Percentiles rank a stretch among this genome's conserved stretches.
These are phyloP conservation scores for Coniochaeta pulveracea DNA, from an alignment of 2,329 filamentous ascomycete genomes.

Conservation along the genomic window DNA sequence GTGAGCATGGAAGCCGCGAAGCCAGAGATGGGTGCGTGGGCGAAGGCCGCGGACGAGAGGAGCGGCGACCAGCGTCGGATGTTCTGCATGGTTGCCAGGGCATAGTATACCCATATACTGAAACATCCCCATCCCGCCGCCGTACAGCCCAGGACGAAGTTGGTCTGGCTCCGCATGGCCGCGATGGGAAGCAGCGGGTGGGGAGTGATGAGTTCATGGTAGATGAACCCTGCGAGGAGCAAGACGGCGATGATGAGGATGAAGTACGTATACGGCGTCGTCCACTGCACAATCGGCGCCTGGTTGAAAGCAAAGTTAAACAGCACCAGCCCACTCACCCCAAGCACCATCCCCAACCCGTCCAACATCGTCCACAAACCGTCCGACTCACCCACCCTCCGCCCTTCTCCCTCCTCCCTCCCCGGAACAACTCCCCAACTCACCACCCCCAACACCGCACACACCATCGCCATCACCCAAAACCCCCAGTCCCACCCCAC, in stretches of 20 bases:
- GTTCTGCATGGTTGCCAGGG: constrained; percentile 24
- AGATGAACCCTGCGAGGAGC: constrained; percentile 36
- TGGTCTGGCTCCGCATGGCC: constrained; percentile 29
- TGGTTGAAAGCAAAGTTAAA: constrained; percentile 51
- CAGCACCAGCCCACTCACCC: constrained; percentile 37
- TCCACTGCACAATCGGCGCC: constrained; percentile 40
- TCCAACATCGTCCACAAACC: constrained; percentile 16
- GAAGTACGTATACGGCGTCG: constrained; percentile 35
- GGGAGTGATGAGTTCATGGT: constrained; percentile 28
- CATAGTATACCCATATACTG: constrained; percentile 28
- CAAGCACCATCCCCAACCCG: constrained; percentile 17
- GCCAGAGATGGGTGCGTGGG: constrained; percentile 30
- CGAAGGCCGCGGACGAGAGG: constrained; percentile 30
- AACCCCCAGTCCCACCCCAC: constrained; percentile 37
- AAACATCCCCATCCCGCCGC: constrained; percentile 30
- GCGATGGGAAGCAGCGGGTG: constrained; percentile 40
- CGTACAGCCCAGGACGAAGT: constrained; percentile 36
- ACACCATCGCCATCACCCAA: constrained; percentile 21
- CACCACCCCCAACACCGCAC: constrained; percentile 11
- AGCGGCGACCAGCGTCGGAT: constrained; percentile 27
- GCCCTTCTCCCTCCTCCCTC: too few species aligned
- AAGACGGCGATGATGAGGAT: constrained; percentile 39
- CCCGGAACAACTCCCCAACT: constrained; percentile 14
- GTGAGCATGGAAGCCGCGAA: constrained; percentile 31
- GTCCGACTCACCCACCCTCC: constrained; percentile 5